A percentile compares a stretch with the other conserved stretches of the same genome.
Evolutionary conservation across 805 yeast species (phyloP).

Genomic region (Teunomyces lycoperdinae): DNA sequence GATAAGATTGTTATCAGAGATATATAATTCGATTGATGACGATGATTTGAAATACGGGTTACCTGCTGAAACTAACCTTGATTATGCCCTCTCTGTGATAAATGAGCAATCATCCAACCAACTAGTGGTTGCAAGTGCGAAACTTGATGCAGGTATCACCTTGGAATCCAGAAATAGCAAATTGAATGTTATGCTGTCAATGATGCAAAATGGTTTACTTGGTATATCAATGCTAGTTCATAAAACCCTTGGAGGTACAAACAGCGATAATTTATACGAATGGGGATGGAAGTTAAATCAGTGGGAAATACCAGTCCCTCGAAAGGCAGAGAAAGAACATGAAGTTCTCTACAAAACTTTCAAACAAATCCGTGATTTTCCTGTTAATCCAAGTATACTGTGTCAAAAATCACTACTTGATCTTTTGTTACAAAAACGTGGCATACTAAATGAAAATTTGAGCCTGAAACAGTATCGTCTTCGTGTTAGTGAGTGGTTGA

Average conservation of each 20-base stretch:
- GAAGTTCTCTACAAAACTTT: conserved; percentile 52
- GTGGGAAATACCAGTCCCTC: conserved; percentile 69
- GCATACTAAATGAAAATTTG: conserved; percentile 5
- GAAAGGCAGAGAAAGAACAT: conserved; percentile 32
- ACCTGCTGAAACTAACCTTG: conserved; percentile 55
- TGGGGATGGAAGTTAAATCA: conserved; percentile 75
- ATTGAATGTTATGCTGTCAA: conserved; percentile 30
- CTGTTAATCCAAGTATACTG: conserved; percentile 9
- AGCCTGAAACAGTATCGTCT: conserved; percentile 15
- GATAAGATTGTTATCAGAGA: conserved; percentile 8
- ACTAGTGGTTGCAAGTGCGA: conserved; percentile 56
- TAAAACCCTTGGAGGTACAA: conserved; percentile 11
- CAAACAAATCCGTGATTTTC: conserved; percentile 43
- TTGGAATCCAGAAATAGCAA: conserved; percentile 9
- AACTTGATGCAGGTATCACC: conserved; percentile 43
- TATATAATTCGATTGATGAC: conserved; percentile 58
- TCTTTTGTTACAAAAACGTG: conserved; percentile 12
- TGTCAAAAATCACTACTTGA: conserved; percentile 20
- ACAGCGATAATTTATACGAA: conserved; percentile 35
- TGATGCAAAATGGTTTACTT: conserved; percentile 50
- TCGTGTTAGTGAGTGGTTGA: conserved; percentile 16
- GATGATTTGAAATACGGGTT: conserved; percentile 64
- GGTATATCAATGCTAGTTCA: conserved; percentile 54
- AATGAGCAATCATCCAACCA: conserved; percentile 32
- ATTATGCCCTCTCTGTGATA: conserved; percentile 46